A percentile compares a stretch with the other conserved stretches of the same genome.
Conservation (phyloP, 2,329 filamentous ascomycete species). For the Blastomyces parvus region DNA sequence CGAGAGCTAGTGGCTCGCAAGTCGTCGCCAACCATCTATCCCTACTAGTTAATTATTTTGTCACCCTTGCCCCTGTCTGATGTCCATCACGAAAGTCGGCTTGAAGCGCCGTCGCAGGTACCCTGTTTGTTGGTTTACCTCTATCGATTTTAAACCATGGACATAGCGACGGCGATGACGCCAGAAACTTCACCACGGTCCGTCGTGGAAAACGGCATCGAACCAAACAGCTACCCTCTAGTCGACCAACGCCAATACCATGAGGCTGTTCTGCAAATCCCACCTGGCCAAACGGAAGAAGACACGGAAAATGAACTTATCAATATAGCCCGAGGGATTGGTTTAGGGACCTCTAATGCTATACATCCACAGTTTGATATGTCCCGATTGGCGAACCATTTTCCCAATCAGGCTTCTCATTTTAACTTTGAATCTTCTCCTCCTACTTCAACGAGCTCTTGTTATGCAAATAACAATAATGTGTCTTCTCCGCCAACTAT, state of each 20-base stretch:
- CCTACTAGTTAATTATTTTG: not conserved
- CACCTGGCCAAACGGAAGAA: constrained; percentile 24
- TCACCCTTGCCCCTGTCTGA: not conserved
- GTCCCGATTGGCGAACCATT: constrained; percentile 27
- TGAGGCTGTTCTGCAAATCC: constrained; percentile 9
- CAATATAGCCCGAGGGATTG: constrained; percentile 31
- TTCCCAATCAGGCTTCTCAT: constrained; percentile 17
- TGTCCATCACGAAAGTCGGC: not conserved
- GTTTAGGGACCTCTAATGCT: constrained; percentile 26
- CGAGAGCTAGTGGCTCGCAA: not conserved
- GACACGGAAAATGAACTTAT: constrained; percentile 30
- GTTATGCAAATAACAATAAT: constrained; percentile 22
- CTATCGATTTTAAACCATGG: not conserved
- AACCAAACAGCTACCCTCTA: no score
- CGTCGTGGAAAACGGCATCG: not conserved
- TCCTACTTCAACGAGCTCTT: constrained; percentile 19
- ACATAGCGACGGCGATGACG: not conserved
- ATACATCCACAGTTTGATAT: constrained; percentile 19
- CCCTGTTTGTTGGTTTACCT: not conserved
- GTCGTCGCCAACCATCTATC: not conserved
- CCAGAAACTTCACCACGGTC: not conserved
- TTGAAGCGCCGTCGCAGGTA: not conserved
- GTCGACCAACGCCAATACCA: constrained; percentile 11
- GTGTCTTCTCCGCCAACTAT: constrained; percentile 22
- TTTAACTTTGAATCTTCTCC: constrained; percentile 19